Conservation (phyloP, 495 filamentous ascomycete genomes). For the Lasiosphaeria hispida region DNA sequence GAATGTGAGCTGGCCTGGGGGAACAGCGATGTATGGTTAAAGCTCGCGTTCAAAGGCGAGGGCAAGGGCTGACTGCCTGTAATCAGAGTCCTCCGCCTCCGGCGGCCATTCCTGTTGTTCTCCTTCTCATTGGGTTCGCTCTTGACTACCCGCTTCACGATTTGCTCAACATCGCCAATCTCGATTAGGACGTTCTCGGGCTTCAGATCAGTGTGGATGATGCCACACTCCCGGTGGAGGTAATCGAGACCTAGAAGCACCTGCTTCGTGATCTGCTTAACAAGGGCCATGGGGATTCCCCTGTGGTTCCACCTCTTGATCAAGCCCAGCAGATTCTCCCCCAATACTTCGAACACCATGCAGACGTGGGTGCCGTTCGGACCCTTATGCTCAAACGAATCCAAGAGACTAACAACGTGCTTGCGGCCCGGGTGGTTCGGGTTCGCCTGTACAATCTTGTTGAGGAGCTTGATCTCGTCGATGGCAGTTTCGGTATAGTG, state of each 20-base stretch:
- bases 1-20: constrained; percentile 72
- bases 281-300: constrained; percentile 91
- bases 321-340: constrained; percentile 90
- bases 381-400: constrained; percentile 97
- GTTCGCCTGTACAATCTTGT: constrained; percentile 93
- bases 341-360: constrained; percentile 98
- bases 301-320: constrained; percentile 99
- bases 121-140: constrained; percentile 78
- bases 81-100: constrained; percentile 88
- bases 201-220: constrained; percentile 98
- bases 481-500: constrained; percentile 99
- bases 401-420: constrained; percentile 91
- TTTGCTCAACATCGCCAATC: constrained; percentile 96
- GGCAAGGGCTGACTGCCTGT: constrained; percentile 96
- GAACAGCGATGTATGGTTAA: constrained; percentile 69
- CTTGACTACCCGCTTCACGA: constrained; percentile 93
- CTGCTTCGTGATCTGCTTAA: constrained; percentile 98
- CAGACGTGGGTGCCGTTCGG: constrained; percentile 96
- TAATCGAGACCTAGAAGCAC: constrained; percentile 94
- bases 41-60: constrained; percentile 89
- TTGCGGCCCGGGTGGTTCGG: constrained; percentile 87
- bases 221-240: constrained; percentile 95
- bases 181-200: constrained; percentile 98
- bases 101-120: constrained; percentile 89
- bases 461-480: constrained; percentile 97